These are phyloP conservation scores for Dipodascopsis tothii DNA, from an alignment of 805 yeast species.

Conservation along the genomic window DNA sequence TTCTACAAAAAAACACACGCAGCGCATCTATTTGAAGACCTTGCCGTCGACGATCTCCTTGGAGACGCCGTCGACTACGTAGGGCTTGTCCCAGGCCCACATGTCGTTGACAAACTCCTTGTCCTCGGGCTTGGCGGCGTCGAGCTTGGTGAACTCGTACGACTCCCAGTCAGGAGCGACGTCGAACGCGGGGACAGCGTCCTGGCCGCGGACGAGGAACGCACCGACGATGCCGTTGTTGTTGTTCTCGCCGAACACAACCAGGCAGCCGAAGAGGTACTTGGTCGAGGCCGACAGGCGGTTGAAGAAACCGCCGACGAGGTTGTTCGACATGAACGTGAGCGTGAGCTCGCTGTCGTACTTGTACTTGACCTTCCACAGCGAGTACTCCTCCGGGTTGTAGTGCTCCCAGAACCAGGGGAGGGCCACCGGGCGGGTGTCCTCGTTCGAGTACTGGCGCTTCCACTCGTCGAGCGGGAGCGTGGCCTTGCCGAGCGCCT, in stretches of 20 bases:
- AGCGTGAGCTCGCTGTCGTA: constrained; percentile 95
- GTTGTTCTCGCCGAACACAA: constrained; percentile 98
- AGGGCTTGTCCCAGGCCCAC: constrained; percentile 98
- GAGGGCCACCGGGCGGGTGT: constrained; percentile 84
- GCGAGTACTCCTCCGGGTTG: constrained; percentile 87
- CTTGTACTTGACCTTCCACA: constrained; percentile 92
- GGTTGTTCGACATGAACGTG: constrained; percentile 97
- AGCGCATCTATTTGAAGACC: constrained; percentile 72
- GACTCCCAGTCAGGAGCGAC: constrained; percentile 99
- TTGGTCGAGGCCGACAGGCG: constrained; percentile 87
- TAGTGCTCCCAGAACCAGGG: constrained; percentile 98
- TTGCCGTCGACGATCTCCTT: constrained; percentile 95
- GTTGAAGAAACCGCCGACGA: constrained; percentile 96
- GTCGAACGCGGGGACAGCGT: constrained; percentile 79
- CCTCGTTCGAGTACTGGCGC: constrained; percentile 93
- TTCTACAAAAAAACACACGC: constrained; percentile 13
- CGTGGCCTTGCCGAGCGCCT: constrained; percentile 64
- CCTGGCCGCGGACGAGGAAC: constrained; percentile 93
- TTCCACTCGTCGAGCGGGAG: constrained; percentile 86
- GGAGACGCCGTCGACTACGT: constrained; percentile 65
- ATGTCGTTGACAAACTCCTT: constrained; percentile 76
- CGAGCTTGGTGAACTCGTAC: constrained; percentile 74
- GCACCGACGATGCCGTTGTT: constrained; percentile 95
- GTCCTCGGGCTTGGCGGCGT: constrained; percentile 66
- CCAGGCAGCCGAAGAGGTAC: constrained; percentile 86